Evolutionary conservation across 192 early-diverging fungal genomes (phyloP).

Genomic region (Dissophora globulifera): DNA sequence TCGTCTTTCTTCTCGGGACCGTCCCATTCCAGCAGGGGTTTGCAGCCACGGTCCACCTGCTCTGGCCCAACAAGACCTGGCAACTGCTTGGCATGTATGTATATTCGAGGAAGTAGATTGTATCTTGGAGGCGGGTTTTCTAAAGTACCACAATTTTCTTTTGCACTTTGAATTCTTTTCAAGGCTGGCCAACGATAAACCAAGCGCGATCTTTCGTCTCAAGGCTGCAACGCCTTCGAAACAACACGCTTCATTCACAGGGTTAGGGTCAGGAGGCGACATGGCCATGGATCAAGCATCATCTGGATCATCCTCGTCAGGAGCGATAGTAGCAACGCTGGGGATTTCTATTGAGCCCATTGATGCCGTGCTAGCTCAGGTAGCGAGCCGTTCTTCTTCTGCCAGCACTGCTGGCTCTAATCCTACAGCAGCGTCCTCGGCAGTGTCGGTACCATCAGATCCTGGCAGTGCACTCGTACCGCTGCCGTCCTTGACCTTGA

Average conservation of each 20-base stretch:
- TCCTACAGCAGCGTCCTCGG: conserved; percentile 10
- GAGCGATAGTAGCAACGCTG: conserved; percentile 69
- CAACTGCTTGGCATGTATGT: conserved; percentile 76
- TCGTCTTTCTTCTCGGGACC: conserved; percentile 90
- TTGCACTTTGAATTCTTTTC: conserved; percentile 5
- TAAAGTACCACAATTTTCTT: too few relatives aligned
- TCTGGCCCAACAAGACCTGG: conserved; percentile 88
- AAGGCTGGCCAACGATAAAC: conserved; percentile 84
- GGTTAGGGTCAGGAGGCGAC: conserved; percentile 19
- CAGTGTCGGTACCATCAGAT: conserved; percentile 3
- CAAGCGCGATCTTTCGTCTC: conserved; percentile 84
- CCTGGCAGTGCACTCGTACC: conserved; percentile 43
- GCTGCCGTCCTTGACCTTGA: too few relatives aligned
- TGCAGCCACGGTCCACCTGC: conserved; percentile 93
- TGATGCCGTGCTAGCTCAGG: conserved; percentile 72
- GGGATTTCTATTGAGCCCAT: conserved; percentile 96
- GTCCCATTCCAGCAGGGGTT: conserved; percentile 89
- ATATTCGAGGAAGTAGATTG: too few relatives aligned
- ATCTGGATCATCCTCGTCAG: conserved; percentile 15
- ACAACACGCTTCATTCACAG: neutral
- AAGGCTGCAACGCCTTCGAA: conserved; percentile 15
- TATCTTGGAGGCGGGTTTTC: too few relatives aligned
- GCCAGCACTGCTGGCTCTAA: conserved; percentile 7
- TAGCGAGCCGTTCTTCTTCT: conserved; percentile 48
- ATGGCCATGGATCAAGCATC: conserved; percentile 53